phyloP scores from a whole-genome alignment of 306 rosid genomes.

The Rosa persica region DNA sequence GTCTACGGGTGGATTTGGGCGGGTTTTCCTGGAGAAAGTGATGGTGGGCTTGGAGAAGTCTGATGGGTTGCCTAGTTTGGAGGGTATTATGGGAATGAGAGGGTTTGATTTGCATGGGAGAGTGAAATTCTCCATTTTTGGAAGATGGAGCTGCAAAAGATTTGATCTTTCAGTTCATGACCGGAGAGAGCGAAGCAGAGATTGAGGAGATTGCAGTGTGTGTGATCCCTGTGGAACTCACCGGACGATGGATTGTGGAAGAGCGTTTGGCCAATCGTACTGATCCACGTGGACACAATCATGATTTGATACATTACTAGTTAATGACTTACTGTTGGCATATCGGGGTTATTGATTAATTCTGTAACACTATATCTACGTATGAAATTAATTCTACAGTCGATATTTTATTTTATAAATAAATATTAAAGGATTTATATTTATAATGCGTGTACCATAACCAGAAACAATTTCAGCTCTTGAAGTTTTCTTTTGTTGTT shows the following conservation, averaged over 20 bases:
- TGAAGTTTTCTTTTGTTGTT: conserved; percentile 9
- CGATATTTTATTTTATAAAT: no score
- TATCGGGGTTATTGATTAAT: no score
- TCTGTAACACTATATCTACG: no score
- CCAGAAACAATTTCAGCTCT: background rate
- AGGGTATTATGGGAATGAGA: conserved; percentile 31
- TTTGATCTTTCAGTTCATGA: background rate
- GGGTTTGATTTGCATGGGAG: conserved; percentile 46
- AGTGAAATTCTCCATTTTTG: conserved; percentile 50
- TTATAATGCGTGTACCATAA: no score
- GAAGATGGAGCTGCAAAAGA: background rate
- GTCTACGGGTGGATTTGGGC: conserved; percentile 29
- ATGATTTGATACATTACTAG: no score
- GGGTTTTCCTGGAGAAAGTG: conserved; percentile 31
- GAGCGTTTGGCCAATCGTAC: background rate
- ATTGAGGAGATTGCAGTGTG: background rate
- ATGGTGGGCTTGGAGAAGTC: conserved; percentile 30
- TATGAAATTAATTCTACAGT: no score
- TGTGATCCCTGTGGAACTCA: background rate
- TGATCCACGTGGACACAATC: background rate
- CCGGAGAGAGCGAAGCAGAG: background rate
- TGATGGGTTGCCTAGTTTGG: background rate
- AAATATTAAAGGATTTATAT: no score
- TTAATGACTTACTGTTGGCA: no score
- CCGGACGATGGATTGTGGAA: background rate